Conservation (phyloP, 345 rosid genomes). For the Populus euphratica region DNA sequence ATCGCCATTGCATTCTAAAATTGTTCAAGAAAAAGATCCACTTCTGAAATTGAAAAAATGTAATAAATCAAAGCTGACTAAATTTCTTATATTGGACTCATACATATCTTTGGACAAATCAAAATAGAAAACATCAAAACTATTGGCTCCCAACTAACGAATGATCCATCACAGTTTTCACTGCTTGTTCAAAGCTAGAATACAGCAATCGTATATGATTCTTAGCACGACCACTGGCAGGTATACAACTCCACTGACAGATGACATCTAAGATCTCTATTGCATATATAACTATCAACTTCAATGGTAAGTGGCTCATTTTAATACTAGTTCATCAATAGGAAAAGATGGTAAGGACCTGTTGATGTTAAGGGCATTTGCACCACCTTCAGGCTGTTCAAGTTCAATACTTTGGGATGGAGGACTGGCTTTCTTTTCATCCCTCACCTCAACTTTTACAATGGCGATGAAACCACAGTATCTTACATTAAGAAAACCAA, state of each 20-base stretch:
- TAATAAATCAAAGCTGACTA: background rate
- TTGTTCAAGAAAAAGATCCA: background rate
- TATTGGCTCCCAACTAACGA: background rate
- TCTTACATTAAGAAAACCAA: constrained; percentile 76
- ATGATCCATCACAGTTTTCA: background rate
- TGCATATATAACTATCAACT: background rate
- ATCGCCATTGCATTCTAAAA: background rate
- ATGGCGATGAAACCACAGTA: constrained; percentile 79
- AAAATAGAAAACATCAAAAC: background rate
- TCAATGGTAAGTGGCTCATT: background rate
- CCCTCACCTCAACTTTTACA: constrained; percentile 64
- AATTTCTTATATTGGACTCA: background rate
- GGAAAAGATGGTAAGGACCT: constrained; percentile 42
- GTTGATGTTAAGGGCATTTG: constrained; percentile 92
- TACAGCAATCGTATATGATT: background rate
- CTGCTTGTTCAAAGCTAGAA: background rate
- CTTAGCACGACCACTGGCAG: background rate
- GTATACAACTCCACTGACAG: background rate
- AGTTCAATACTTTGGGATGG: constrained; percentile 62
- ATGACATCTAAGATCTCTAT: background rate
- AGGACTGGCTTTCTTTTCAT: constrained; percentile 42
- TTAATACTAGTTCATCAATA: background rate
- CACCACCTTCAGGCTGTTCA: constrained; percentile 97
- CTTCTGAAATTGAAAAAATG: background rate
- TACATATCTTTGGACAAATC: background rate